Percentiles rank a stretch among this genome's conserved stretches.
These are phyloP conservation scores for Oldenlandia corymbosa DNA, from an alignment of 257 asterid genomes.

Conservation along the genomic window DNA sequence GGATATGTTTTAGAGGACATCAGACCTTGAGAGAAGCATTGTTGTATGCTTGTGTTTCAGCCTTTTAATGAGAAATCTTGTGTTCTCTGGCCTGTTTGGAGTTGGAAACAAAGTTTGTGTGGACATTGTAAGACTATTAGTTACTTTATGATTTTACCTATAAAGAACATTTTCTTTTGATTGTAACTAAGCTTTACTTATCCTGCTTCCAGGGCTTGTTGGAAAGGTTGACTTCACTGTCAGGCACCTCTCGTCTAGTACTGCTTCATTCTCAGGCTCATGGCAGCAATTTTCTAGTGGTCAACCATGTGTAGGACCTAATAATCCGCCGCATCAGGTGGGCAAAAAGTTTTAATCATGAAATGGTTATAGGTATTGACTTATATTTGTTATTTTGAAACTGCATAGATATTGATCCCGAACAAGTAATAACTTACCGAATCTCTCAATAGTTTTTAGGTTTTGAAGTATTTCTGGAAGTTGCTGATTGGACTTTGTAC, in stretches of 20 bases:
- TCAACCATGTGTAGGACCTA: conserved; percentile 71
- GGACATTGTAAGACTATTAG: not conserved
- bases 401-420: no score
- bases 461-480: no score
- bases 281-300: conserved; percentile 49
- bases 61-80: no score
- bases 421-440: no score
- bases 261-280: conserved; percentile 56
- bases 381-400: no score
- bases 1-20: not conserved
- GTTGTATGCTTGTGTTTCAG: no score
- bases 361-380: no score
- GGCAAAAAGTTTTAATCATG: no score
- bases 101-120: not conserved
- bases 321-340: conserved; percentile 73
- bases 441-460: no score
- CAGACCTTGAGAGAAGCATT: not conserved
- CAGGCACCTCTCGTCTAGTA: conserved; percentile 80
- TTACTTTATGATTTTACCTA: not conserved
- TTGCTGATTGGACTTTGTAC: no score
- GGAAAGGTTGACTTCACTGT: conserved; percentile 98
- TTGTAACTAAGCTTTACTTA: not conserved
- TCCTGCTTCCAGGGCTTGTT: conserved; percentile 50
- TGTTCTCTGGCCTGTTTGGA: not conserved
- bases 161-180: not conserved